Base-by-base conservation (phyloP, 805 yeast species). In the Blastobotrys terrestris region DNA sequence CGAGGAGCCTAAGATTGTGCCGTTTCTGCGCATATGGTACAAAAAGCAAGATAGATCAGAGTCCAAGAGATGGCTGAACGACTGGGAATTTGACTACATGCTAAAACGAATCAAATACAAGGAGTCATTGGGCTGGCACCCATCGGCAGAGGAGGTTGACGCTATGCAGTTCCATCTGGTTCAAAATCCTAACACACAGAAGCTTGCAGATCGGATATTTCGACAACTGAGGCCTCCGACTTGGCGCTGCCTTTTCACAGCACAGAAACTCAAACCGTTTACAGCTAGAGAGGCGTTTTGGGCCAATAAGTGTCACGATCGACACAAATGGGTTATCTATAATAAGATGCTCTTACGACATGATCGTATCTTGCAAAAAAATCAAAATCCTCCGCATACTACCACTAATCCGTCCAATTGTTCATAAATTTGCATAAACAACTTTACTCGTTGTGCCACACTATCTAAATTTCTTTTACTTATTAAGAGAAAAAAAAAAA, bases 111-210 rank as follows among this genome's bases (percentile, higher is more conserved):
- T 49, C 5, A 15, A 39, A 7, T 16, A n/a, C 26, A 49, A 49
- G 20, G 14, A 26, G 48, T n/a, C 21, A 8, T 8, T 49, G 26
- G 52, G 52, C 5, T 49, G 52, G 52, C 48, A 18, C 14, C 52
- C 48, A 15, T 20, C 52, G 3, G 35, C 5, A 8, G 48, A 43
- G 13, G 52, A 49, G 11, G 47, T 19, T 2, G 43, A 44, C 21
- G 40, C 35, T 2, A 16, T 44, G 43, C 31, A 15, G 48, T 49
- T 43, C 35, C 35, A 48, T n/a, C 43, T 14, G 19, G 35, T 42
- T 13, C 15, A 6, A 19, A 15, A 46, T 31, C 31, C 11, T 15
- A 35, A 19, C 7, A 14, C 14, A 14, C 15, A 26, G 16, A 19
- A n/a, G 18, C 21, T 39, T 7, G 50, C 45, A 43, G 18, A 20